Evolutionary conservation across 2,329 filamentous ascomycete species (phyloP), one percentile per base, ranked within the genome.

Genomic region (Shiraia sp.): DNA sequence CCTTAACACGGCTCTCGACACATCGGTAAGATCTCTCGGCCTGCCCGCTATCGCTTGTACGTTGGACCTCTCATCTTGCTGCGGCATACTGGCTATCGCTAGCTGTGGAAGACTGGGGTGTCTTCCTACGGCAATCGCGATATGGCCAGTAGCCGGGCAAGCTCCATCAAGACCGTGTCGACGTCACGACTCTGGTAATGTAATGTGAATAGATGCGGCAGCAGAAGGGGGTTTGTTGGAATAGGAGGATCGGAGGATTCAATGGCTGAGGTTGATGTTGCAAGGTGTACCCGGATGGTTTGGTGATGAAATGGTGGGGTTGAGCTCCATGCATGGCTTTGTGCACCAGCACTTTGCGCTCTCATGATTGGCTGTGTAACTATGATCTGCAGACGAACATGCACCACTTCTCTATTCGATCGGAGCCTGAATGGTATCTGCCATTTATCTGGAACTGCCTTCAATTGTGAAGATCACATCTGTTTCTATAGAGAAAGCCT

Each of bases 101-200:
- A 65, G 70, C 70, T 70, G 63, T 76, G 75, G 72, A 69, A 78
- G 76, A 75, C 78, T 50, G 42, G 39, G 45, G 68, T 71, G 77
- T 79, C 79, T 75, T 80, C 78, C 62, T 66, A 80, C 78, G 76
- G 77, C 77, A 73, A 75, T 80, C 76, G 79, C 77, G 75, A 78
- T 77, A 74, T 72, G 71, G 71, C 71, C 72, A 73, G 71, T 66
- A 71, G 69, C 73, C 74, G 71, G 68, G 65, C 70, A 72, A 74
- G 72, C 73, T 78, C 77, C 77, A 80, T 80, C 70, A 78, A 77
- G 73, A 50, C 61, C 56, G 62, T 47, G 38, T 42, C 55, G 42
- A 53, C 45, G 49, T 55, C 46, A 45, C 42, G 53, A 50, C 38
- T 41, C 13, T 41, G 57, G 45, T 43, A 30, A 46, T 45, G 41